Base-by-base conservation (phyloP, 345 rosid species). In the Ceriops zippeliana region DNA sequence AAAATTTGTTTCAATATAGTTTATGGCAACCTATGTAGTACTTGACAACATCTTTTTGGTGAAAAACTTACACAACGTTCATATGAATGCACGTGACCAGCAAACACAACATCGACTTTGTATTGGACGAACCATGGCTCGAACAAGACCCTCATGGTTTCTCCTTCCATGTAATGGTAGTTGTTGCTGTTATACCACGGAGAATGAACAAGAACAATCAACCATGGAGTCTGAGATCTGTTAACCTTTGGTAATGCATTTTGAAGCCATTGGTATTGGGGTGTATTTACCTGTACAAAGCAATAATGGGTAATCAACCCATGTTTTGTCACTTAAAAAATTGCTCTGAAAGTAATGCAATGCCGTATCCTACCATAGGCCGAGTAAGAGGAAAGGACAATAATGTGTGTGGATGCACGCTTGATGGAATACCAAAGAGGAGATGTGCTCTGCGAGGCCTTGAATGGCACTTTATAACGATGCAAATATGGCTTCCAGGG, bases 101-200 rank as follows among this genome's bases (percentile, higher is more conserved):
- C 64, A n/a, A 80, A 57, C 5, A 80, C 83, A 38, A 76, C 15
- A 56, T 80, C 83, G 6, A 80, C 83, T 64, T 80, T 76, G 71
- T 73, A 19, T 59, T 80, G 19, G 11, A 80, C 76, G 35, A 80
- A 68, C 83, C 80, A 80, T 17, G 78, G 1, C 42, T 77, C 83
- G 54, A 73, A 77, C 61, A 32, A 34, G 27, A 80, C 81, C 47
- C 84, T 61, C 84, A 77, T 80, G 71, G 59, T 60, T 62, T 77
- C 84, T 26, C 84, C 81, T 77, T 80, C 84, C 83, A 80, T 80
- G 57, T 80, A 80, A 34, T 80, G 83, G 31, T 76, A 76, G 46
- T 47, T 35, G 30, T 71, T 70, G 76, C 81, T 74, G 47, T 77
- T 74, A 59, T 80, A 71, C 84, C 84, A 77, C 28, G 81, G 79